These are phyloP conservation scores for Nakazawaea peltata DNA, from an alignment of 805 yeast species.

Conservation along the genomic window DNA sequence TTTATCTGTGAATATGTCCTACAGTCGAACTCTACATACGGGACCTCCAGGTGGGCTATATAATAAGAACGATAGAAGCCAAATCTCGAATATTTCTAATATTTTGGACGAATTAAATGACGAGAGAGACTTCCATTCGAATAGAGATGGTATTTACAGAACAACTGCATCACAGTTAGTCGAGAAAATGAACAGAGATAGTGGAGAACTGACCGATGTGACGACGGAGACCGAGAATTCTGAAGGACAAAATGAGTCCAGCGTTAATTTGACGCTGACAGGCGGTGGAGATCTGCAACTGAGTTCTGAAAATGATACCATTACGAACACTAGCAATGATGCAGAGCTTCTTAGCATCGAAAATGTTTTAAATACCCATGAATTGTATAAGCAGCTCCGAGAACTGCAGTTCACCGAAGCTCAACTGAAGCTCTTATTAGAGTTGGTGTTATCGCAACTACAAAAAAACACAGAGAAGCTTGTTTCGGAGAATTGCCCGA, in stretches of 20 bases:
- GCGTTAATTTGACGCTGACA: neutral
- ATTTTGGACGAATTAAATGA: slow-evolving; percentile 7
- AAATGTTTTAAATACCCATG: slow-evolving; percentile 53
- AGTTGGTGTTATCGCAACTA: slow-evolving; percentile 27
- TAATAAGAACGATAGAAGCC: no score
- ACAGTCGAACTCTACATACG: neutral
- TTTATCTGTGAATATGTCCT: no score
- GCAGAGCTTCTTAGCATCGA: slow-evolving; percentile 15
- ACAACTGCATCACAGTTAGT: slow-evolving; percentile 8
- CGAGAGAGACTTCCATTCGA: slow-evolving; percentile 1
- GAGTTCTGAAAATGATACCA: neutral
- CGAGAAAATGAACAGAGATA: slow-evolving; percentile 6
- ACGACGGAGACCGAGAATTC: neutral
- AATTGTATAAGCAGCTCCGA: slow-evolving; percentile 43
- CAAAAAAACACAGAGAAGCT: slow-evolving; percentile 36
- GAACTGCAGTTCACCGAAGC: slow-evolving; percentile 49
- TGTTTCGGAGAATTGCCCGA: slow-evolving; percentile 38
- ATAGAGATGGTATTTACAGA: neutral
- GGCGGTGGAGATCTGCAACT: neutral
- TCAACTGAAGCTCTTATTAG: slow-evolving; percentile 56
- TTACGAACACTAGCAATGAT: neutral
- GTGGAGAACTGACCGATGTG: neutral
- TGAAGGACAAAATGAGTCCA: neutral
- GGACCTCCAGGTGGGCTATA: neutral
- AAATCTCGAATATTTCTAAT: slow-evolving; percentile 7